Evolutionary conservation across 1,284 basidiomycete species (phyloP).

Genomic region (Fomitopsis schrenkii): DNA sequence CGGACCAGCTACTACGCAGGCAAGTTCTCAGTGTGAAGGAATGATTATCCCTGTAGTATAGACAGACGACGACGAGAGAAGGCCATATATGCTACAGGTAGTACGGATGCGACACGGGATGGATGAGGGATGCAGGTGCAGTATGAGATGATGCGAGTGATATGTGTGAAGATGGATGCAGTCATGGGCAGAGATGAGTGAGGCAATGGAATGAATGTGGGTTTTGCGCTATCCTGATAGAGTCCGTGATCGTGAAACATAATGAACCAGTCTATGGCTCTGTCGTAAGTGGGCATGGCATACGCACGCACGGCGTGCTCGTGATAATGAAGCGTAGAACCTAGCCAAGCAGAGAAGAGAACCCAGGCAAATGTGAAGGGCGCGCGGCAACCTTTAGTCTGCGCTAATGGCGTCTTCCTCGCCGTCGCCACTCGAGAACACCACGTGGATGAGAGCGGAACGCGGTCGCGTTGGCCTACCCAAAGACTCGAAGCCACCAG

Average conservation of each 20-base stretch:
- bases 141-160: not conserved
- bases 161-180: not conserved
- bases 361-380: not conserved
- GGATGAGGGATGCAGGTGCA: not conserved
- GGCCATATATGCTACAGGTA: not conserved
- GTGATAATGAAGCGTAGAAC: not conserved
- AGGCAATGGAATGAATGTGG: not conserved
- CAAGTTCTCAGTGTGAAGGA: not conserved
- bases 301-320: not conserved
- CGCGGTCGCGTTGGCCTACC: not conserved
- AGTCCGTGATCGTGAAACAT: slow-evolving; percentile 1
- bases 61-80: not conserved
- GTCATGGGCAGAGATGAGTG: not conserved
- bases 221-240: not conserved
- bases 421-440: not conserved
- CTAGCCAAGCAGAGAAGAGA: too few species aligned
- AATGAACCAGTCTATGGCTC: not conserved
- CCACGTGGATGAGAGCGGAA: not conserved
- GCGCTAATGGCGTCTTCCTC: not conserved
- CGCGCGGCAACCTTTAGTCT: not conserved
- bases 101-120: not conserved
- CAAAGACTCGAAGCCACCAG: not conserved
- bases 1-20: not conserved
- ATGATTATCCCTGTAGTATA: not conserved
- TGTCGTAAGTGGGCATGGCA: not conserved